phyloP scores from a whole-genome alignment of 495 filamentous ascomycete species.

The Aspergillus affinis region DNA sequence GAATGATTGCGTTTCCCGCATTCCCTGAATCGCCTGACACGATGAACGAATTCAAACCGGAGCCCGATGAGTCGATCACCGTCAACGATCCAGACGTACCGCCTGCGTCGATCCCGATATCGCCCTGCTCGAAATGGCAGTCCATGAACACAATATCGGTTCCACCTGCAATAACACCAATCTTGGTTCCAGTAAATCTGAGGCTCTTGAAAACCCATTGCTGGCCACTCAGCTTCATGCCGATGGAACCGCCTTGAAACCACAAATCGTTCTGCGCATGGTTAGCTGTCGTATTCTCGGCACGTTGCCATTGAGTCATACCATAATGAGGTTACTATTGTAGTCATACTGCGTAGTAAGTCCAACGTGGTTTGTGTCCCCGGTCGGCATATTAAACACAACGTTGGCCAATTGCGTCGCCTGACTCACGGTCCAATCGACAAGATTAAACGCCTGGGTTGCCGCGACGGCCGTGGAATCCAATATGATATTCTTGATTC shows the following conservation, averaged over 20 bases:
- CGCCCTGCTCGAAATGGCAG: constrained; percentile 27
- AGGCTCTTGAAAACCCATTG: constrained; percentile 71
- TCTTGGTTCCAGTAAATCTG: constrained; percentile 52
- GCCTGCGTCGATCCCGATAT: constrained; percentile 29
- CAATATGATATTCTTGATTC: constrained; percentile 42
- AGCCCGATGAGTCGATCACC: constrained; percentile 40
- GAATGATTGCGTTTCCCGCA: constrained; percentile 29
- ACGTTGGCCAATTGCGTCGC: constrained; percentile 73
- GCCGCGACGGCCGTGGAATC: constrained; percentile 33
- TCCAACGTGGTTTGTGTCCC: constrained; percentile 56
- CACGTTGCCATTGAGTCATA: constrained; percentile 2
- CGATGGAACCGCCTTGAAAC: constrained; percentile 64
- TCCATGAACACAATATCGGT: constrained; percentile 31
- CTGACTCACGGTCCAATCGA: constrained; percentile 67
- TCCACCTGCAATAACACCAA: constrained; percentile 50
- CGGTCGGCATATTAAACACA: constrained; percentile 63
- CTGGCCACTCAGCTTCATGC: constrained; percentile 63
- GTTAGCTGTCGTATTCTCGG: background rate
- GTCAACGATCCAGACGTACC: constrained; percentile 49
- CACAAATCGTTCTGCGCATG: constrained; percentile 45
- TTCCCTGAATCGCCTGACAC: constrained; percentile 14
- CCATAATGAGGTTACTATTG: constrained; percentile 42
- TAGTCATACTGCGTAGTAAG: constrained; percentile 65
- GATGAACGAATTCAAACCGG: constrained; percentile 44
- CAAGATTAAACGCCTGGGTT: constrained; percentile 27